Base-by-base conservation (phyloP, 768 basidiomycete genomes). In the Calocybe gangraenosa region DNA sequence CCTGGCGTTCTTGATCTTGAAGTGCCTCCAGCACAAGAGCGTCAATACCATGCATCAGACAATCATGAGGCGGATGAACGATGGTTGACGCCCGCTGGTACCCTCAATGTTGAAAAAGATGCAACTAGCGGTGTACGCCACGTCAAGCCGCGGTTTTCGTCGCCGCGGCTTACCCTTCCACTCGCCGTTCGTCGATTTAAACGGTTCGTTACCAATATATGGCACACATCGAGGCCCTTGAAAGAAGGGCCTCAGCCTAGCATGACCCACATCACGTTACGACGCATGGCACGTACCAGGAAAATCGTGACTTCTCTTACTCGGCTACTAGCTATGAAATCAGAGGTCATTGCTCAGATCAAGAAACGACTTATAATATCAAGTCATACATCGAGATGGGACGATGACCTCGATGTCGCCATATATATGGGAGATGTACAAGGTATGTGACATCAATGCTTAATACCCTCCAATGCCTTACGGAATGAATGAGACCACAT, bases 351-450 rank as follows among this genome's bases (percentile, higher is more conserved):
- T 23, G 74, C 83, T 2, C 82, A 87, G 54, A 70, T 94, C 44
- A 71, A 81, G 54, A 94, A 95, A 62, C 71, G 93, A 14, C 70
- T 91, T 1, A 62, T 76, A 42, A 76, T 61, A 50, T 60, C 55
- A 48, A 63, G 60, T 5, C 62, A 59, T 40, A 58, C 61, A 22
- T 67, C 60, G 3, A 67, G 64, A 11, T 67, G 70, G 40, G 71
- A 71, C 3, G 76, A 81, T 13, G 77, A 81, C 41, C 62, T 74
- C 17, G 89, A 91, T 51, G 78, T 95, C 18, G 83, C 79, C 9
- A 87, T 92, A 2, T 92, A 95, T 59, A 79, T 94, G 67, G 90
- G 89, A 18, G 93, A 97, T 62, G 78, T 97, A 1, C 89, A 93
- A 70, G 93, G 93, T 92, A 52, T 37, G 70, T 54, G 18, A 34